A percentile compares a stretch with the other conserved stretches of the same genome.
These are phyloP conservation scores for Kitagawia praeruptora DNA, from an alignment of 129 eudicot species.

Conservation along the genomic window DNA sequence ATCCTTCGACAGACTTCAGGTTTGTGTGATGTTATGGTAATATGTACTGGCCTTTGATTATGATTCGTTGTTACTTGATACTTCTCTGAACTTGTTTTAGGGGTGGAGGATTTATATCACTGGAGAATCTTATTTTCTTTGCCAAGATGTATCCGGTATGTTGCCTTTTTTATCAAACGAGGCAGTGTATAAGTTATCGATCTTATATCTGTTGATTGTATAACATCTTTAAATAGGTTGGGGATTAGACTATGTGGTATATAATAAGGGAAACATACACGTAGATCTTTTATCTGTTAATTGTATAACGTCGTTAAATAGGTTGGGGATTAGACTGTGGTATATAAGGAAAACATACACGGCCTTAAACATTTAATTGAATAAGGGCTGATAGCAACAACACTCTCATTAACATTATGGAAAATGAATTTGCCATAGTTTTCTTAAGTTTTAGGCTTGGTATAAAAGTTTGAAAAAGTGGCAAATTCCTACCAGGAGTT, in stretches of 20 bases:
- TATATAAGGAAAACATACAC: background rate
- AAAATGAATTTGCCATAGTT: background rate
- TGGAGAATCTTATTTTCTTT: slow-evolving; percentile 88
- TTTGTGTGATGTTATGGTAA: slow-evolving; percentile 11
- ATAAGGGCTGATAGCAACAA: background rate
- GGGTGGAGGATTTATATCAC: slow-evolving; percentile 96
- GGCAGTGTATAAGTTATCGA: background rate
- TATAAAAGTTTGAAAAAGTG: background rate
- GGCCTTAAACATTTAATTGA: background rate
- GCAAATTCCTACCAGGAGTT: background rate
- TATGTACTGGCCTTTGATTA: background rate
- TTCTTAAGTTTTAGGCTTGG: background rate
- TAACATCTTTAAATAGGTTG: background rate
- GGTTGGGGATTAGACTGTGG: background rate
- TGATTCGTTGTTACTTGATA: slow-evolving; percentile 11
- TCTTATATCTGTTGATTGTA: background rate
- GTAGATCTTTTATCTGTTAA: background rate
- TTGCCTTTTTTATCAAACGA: slow-evolving; percentile 11
- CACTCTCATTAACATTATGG: background rate
- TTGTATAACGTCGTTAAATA: background rate
- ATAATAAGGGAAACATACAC: background rate
- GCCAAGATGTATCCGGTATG: slow-evolving; percentile 80
- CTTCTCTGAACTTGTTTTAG: slow-evolving; percentile 30
- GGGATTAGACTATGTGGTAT: background rate
- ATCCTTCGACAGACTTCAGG: slow-evolving; percentile 99